Percentiles rank a stretch among this genome's conserved stretches.
Evolutionary conservation across 257 asterid species (phyloP).

Genomic region (Solanum pinnatisectum): DNA sequence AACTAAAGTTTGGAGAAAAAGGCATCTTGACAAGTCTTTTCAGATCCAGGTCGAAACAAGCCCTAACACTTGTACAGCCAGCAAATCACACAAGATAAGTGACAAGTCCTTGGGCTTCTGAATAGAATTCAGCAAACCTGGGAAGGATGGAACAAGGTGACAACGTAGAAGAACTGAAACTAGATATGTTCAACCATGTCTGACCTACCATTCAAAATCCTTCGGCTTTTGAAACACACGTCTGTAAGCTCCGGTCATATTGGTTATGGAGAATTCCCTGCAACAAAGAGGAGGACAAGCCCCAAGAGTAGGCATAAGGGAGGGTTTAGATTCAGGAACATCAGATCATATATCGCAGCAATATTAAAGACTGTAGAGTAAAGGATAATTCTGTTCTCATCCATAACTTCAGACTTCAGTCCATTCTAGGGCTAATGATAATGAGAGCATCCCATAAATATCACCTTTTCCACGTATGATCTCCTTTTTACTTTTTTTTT

Average conservation of each 20-base stretch:
- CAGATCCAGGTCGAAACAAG: neutral
- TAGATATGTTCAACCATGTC: neutral
- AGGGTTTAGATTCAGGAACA: neutral
- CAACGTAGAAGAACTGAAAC: neutral
- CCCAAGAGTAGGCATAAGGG: neutral
- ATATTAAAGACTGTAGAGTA: neutral
- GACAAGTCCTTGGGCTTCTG: neutral
- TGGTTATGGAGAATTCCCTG: conserved; percentile 85
- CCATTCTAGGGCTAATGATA: neutral
- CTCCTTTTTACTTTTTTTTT: neutral
- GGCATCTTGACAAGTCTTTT: neutral
- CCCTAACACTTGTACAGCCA: neutral
- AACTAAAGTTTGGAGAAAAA: neutral
- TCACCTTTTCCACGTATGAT: neutral
- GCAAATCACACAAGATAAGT: neutral
- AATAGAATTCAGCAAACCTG: neutral
- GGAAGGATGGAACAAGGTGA: neutral
- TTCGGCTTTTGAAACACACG: conserved; percentile 83
- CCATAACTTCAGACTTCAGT: neutral
- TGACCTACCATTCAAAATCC: conserved; percentile 73
- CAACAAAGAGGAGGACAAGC: conserved; percentile 5
- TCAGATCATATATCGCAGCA: neutral
- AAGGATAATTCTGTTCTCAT: neutral
- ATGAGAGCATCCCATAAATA: neutral
- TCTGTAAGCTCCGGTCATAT: conserved; percentile 85